phyloP scores from a whole-genome alignment of 371 early-diverging fungal species.

The Apophysomyces sp. region DNA sequence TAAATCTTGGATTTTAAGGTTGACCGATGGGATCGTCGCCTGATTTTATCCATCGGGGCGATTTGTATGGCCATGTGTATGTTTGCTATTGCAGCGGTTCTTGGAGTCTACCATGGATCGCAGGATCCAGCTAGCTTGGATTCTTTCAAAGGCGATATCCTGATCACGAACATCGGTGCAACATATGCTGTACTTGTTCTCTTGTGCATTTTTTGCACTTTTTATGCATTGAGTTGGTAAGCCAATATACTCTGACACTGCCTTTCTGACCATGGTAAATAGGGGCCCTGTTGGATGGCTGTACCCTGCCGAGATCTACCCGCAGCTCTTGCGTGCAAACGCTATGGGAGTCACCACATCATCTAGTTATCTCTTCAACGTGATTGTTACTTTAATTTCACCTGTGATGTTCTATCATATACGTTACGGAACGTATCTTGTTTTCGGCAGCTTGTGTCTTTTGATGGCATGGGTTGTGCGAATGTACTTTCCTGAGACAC shows the following conservation, averaged over 20 bases:
- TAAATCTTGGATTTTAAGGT: conserved; percentile 14
- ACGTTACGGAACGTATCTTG: conserved; percentile 58
- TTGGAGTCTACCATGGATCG: conserved; percentile 20
- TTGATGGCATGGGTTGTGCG: conserved; percentile 58
- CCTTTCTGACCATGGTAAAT: conserved; percentile 38
- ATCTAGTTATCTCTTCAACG: conserved; percentile 80
- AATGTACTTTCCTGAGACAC: conserved; percentile 81
- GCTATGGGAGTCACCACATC: conserved; percentile 82
- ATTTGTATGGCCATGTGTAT: conserved; percentile 18
- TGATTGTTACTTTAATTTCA: conserved; percentile 53
- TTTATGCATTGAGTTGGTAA: conserved; percentile 54
- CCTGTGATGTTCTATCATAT: conserved; percentile 62
- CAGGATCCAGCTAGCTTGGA: background rate
- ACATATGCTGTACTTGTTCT: conserved; percentile 53
- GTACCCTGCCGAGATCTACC: conserved; percentile 85
- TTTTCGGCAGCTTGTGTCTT: conserved; percentile 62
- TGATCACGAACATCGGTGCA: conserved; percentile 25
- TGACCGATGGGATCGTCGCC: conserved; percentile 22
- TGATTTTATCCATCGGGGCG: conserved; percentile 21
- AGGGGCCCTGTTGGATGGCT: conserved; percentile 92
- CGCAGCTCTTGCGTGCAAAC: conserved; percentile 70
- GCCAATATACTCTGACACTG: conserved; percentile 26
- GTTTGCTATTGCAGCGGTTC: conserved; percentile 24
- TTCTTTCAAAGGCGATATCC: conserved; percentile 17
- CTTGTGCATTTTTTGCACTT: conserved; percentile 64